phyloP scores from a whole-genome alignment of 345 rosid genomes.

The Eucalyptus viminalis region DNA sequence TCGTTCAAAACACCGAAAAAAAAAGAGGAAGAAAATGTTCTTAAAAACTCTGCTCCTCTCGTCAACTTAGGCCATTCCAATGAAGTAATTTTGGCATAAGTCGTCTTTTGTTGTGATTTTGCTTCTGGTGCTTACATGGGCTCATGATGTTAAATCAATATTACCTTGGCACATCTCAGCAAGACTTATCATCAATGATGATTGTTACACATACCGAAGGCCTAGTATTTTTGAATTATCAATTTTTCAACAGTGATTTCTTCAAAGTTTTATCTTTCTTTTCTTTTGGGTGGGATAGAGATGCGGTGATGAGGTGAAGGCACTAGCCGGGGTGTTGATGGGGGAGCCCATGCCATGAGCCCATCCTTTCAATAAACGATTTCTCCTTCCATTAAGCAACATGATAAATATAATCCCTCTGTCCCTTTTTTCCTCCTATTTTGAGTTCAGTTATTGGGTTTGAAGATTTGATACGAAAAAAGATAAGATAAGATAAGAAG shows the following conservation, averaged over 20 bases:
- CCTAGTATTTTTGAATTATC: background rate
- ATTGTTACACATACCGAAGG: constrained; percentile 99
- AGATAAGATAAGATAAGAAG: background rate
- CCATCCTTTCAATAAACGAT: constrained; percentile 42
- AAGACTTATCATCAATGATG: constrained; percentile 61
- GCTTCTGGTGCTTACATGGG: background rate
- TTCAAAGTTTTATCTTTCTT: background rate
- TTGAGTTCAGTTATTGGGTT: background rate
- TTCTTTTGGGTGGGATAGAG: background rate
- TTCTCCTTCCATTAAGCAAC: constrained; percentile 98
- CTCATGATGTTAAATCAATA: constrained; percentile 52
- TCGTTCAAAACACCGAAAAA: background rate
- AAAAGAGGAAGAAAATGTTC: background rate
- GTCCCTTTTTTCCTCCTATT: background rate
- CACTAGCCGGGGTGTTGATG: constrained; percentile 55
- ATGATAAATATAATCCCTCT: background rate
- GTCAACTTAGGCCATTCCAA: background rate
- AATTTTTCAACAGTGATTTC: background rate
- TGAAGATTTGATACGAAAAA: background rate
- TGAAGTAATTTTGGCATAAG: background rate
- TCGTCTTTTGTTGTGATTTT: background rate
- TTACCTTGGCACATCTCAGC: constrained; percentile 96
- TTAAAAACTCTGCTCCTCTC: background rate
- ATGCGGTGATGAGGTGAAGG: constrained; percentile 56
- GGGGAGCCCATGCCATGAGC: constrained; percentile 78